phyloP scores from a whole-genome alignment of 768 basidiomycete genomes.

The Amanita thiersii region DNA sequence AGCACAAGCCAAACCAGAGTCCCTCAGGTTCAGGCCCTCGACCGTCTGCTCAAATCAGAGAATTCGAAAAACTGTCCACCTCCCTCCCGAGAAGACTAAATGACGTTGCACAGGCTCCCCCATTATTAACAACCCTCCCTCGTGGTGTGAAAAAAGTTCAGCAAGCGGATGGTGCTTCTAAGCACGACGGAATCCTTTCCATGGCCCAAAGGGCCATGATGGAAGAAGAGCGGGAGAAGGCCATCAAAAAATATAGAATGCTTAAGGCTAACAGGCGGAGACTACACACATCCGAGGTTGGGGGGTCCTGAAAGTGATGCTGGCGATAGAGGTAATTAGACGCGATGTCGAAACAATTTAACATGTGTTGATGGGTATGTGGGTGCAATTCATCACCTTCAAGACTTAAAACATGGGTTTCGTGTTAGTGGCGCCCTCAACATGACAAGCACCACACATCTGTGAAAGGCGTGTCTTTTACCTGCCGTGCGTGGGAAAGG shows the following conservation, averaged over 20 bases:
- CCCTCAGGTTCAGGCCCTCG: constrained; percentile 8
- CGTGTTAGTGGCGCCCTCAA: too few species aligned
- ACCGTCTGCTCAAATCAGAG: constrained; percentile 24
- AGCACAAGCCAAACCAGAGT: constrained; percentile 9
- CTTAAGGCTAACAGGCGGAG: constrained; percentile 44
- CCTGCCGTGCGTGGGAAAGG: too few species aligned
- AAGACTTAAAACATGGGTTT: too few species aligned
- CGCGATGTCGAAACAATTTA: background rate
- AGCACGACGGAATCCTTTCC: constrained; percentile 45
- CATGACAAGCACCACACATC: too few species aligned
- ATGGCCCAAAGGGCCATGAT: constrained; percentile 75
- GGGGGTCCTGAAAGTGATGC: constrained; percentile 7
- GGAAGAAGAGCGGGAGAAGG: constrained; percentile 67
- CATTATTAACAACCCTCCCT: constrained; percentile 48
- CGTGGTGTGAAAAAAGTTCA: constrained; percentile 28
- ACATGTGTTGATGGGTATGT: background rate
- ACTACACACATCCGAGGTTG: constrained; percentile 13
- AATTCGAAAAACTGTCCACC: constrained; percentile 42
- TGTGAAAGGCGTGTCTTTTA: too few species aligned
- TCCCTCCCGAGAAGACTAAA: constrained; percentile 60
- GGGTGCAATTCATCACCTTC: too few species aligned
- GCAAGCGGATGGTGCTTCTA: constrained; percentile 15
- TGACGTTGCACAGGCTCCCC: constrained; percentile 65
- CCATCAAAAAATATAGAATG: constrained; percentile 58
- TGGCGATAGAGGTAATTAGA: constrained; percentile 4